Evolutionary conservation across 768 basidiomycete genomes (phyloP).

Genomic region (Boletus subparvulus): DNA sequence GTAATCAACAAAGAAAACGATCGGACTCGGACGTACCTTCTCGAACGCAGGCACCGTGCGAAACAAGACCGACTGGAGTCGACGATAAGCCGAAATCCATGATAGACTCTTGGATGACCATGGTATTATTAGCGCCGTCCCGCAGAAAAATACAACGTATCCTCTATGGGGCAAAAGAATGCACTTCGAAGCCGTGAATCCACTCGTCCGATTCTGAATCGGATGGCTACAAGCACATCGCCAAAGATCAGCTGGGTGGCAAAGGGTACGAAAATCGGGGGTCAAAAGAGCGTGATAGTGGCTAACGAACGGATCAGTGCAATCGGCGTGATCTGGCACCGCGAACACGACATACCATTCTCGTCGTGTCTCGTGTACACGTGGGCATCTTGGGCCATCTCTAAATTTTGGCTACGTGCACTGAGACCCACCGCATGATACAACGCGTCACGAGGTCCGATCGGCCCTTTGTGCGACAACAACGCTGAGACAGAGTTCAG

Average conservation of each 20-base stretch:
- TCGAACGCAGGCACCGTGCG: conserved; percentile 1
- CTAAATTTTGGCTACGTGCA: neutral
- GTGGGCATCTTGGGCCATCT: neutral
- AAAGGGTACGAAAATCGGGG: neutral
- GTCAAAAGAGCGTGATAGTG: neutral
- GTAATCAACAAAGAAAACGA: neutral
- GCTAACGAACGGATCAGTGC: neutral
- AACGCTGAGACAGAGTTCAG: no score
- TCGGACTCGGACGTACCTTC: neutral
- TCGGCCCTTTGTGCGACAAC: neutral
- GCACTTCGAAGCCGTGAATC: conserved; percentile 9
- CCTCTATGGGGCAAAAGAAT: neutral
- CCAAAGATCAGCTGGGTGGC: neutral
- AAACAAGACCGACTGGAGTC: neutral
- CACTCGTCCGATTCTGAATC: conserved; percentile 1
- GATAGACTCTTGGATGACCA: neutral
- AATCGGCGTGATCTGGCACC: neutral
- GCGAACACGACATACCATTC: neutral
- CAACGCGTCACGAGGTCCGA: neutral
- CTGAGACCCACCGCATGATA: neutral
- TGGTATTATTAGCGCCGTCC: neutral
- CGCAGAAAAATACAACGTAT: neutral
- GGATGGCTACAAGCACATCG: neutral
- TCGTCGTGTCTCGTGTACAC: neutral
- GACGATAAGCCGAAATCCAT: conserved; percentile 2